Evolutionary conservation across 2,329 filamentous ascomycete genomes (phyloP).

Genomic region (Stachybotrys elegans): DNA sequence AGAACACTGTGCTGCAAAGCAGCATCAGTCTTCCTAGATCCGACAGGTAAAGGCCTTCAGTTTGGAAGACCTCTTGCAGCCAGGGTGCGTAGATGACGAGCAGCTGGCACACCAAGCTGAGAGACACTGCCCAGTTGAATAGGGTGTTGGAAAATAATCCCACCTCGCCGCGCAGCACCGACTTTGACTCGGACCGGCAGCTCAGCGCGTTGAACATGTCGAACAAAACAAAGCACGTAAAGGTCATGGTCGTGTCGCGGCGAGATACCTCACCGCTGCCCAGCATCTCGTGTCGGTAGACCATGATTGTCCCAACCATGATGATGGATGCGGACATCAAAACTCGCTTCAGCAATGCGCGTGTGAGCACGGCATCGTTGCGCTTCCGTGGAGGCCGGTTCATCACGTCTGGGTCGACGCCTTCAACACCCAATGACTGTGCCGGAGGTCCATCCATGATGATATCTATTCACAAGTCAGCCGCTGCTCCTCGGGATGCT

Average conservation of each 20-base stretch:
- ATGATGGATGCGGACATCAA: slow-evolving; percentile 84
- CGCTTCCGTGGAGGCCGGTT: slow-evolving; percentile 77
- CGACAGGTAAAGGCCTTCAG: slow-evolving; percentile 69
- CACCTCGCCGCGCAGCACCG: slow-evolving; percentile 79
- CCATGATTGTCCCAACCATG: slow-evolving; percentile 84
- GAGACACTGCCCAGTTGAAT: slow-evolving; percentile 92
- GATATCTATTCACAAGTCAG: slow-evolving; percentile 61
- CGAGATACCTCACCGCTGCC: slow-evolving; percentile 77
- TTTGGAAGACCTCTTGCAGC: slow-evolving; percentile 93
- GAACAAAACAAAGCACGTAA: slow-evolving; percentile 97
- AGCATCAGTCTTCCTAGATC: slow-evolving; percentile 70
- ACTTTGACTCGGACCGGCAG: slow-evolving; percentile 88
- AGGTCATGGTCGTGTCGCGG: slow-evolving; percentile 98
- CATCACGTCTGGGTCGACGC: slow-evolving; percentile 93
- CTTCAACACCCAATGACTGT: slow-evolving; percentile 93
- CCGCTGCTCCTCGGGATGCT: background rate
- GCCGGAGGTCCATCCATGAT: slow-evolving; percentile 99
- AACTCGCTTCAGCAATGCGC: slow-evolving; percentile 74
- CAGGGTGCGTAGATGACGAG: slow-evolving; percentile 94
- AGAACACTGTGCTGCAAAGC: slow-evolving; percentile 87
- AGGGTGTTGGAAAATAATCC: slow-evolving; percentile 80
- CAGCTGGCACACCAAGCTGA: slow-evolving; percentile 79
- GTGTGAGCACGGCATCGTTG: slow-evolving; percentile 87
- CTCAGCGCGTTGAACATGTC: slow-evolving; percentile 99
- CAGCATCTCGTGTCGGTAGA: slow-evolving; percentile 89